Percentiles rank a stretch among this genome's conserved stretches.
phyloP scores from a whole-genome alignment of 441 rosid genomes.

The Pelargonium citronellum region DNA sequence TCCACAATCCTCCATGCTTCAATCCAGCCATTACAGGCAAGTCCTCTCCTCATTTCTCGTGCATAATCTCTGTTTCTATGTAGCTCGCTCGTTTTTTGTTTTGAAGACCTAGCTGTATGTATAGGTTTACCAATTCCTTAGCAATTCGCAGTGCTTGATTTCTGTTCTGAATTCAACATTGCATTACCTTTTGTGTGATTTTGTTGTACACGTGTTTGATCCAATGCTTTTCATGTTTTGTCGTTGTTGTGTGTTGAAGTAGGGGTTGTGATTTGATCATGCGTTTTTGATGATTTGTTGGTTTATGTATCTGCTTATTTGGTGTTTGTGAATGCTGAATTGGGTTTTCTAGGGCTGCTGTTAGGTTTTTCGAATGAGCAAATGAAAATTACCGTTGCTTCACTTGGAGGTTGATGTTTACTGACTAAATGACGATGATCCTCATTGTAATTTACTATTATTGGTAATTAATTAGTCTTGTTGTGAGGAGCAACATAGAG shows the following conservation, averaged over 20 bases:
- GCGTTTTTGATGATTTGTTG: not conserved
- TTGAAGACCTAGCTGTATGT: not conserved
- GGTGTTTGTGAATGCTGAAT: not conserved
- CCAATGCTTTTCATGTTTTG: not conserved
- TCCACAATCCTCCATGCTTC: conserved; percentile 1
- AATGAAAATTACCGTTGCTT: not conserved
- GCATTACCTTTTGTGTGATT: not conserved
- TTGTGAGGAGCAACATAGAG: not conserved
- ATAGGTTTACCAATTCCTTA: not conserved
- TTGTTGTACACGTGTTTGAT: not conserved
- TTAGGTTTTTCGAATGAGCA: not conserved
- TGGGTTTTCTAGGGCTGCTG: not conserved
- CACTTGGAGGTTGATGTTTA: not conserved
- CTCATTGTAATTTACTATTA: not conserved
- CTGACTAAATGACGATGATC: not conserved
- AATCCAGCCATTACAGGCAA: conserved; percentile 2
- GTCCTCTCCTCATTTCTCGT: not conserved
- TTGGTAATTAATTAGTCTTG: not conserved
- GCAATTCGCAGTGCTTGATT: not conserved
- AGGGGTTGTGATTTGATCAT: not conserved
- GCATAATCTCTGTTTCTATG: not conserved
- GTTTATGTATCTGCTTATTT: not conserved
- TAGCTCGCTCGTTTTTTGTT: not conserved
- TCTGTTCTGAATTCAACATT: not conserved
- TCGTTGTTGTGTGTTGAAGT: not conserved